Evolutionary conservation across 345 rosid species (phyloP).

Genomic region (Salix udensis): DNA sequence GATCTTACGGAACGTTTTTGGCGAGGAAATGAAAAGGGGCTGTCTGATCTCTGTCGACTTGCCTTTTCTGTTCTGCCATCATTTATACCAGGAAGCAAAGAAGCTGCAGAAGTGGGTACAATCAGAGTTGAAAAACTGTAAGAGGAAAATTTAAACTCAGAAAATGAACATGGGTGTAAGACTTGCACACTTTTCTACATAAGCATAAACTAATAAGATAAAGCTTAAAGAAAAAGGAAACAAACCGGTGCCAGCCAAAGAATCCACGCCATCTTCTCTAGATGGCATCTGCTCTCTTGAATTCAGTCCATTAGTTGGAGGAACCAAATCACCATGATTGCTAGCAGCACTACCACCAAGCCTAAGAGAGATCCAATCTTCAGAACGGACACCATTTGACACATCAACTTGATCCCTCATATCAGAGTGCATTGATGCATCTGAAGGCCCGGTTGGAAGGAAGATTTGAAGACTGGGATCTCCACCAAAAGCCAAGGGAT

Average conservation of each 20-base stretch:
- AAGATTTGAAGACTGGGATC: conserved; percentile 93
- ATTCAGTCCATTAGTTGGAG: conserved; percentile 45
- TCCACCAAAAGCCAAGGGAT: conserved; percentile 67
- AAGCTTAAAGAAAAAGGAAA: conserved; percentile 26
- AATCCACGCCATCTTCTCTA: conserved; percentile 46
- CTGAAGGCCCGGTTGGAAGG: conserved; percentile 80
- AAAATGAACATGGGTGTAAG: background rate
- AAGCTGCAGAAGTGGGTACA: conserved; percentile 52
- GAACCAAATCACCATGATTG: conserved; percentile 41
- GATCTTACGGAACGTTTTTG: conserved; percentile 87
- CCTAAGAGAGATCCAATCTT: conserved; percentile 92
- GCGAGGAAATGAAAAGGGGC: conserved; percentile 71
- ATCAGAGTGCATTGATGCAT: conserved; percentile 54
- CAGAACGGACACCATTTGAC: conserved; percentile 67
- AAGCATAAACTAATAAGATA: background rate
- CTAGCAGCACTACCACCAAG: conserved; percentile 71
- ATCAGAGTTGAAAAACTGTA: conserved; percentile 11
- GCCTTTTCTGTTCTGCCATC: conserved; percentile 62
- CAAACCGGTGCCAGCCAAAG: conserved; percentile 76
- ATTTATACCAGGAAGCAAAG: conserved; percentile 73
- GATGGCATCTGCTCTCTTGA: conserved; percentile 51
- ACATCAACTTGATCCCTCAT: conserved; percentile 58
- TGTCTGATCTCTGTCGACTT: conserved; percentile 63
- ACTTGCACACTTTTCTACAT: background rate
- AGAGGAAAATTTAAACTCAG: background rate